Conservation (phyloP, 495 filamentous ascomycete genomes). For the Tricharina praecox region DNA sequence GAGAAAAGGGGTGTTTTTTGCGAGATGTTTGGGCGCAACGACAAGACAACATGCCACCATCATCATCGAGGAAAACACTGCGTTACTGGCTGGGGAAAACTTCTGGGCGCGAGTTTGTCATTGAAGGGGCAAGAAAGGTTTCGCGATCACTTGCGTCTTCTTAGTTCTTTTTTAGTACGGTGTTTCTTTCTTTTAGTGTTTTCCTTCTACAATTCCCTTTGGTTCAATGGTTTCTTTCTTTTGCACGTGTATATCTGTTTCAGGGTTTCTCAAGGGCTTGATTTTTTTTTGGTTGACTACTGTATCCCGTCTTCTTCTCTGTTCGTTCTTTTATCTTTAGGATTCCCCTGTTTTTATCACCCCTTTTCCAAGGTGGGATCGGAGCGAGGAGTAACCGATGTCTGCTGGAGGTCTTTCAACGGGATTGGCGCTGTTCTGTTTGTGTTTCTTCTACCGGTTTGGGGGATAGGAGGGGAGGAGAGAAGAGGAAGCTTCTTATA, state of each 20-base stretch:
- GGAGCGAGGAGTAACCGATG: background rate
- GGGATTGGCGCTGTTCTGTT: background rate
- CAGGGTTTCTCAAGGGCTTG: conserved; percentile 8
- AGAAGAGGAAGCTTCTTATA: background rate
- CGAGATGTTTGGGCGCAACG: conserved; percentile 2
- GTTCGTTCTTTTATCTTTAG: background rate
- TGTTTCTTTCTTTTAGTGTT: conserved; percentile 3
- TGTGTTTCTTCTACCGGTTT: background rate
- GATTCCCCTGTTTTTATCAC: conserved; percentile 3
- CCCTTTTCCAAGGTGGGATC: background rate
- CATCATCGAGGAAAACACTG: background rate
- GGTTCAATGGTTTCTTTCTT: conserved; percentile 2
- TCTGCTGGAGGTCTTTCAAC: background rate
- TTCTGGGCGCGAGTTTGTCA: background rate
- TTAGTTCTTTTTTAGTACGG: conserved; percentile 5
- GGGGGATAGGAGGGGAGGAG: background rate
- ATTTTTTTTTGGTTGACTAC: conserved; percentile 5
- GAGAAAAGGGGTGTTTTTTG: conserved; percentile 2
- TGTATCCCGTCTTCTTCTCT: background rate
- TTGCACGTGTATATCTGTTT: conserved; percentile 6
- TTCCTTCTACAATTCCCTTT: background rate
- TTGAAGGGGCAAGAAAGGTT: background rate
- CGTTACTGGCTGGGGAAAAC: background rate
- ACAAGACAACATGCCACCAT: background rate
- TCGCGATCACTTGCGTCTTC: background rate